Base-by-base conservation (phyloP, 352 stramenopile species). In the Phytophthora cajani region DNA sequence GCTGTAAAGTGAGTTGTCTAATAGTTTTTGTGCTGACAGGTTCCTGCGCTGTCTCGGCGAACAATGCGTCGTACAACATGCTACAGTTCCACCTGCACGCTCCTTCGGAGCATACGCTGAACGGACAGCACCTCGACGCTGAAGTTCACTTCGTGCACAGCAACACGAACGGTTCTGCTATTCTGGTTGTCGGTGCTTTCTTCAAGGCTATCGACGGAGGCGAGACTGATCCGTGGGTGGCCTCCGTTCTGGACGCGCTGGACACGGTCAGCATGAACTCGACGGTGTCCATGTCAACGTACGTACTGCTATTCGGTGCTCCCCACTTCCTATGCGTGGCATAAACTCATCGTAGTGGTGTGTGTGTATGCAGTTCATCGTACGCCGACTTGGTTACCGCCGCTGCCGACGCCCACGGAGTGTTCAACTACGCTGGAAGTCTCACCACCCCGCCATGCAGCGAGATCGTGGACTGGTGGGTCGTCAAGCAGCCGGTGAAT, bases 121-220 rank as follows among this genome's bases (percentile, higher is more conserved):
- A 78, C 23, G 80, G 80, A 14, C 67, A 78, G 16, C 52, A 66
- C 9, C 44, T 75, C 23, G 72, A 81, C 14, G 78, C 64, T 36
- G 76, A 84, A 51, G 64, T 81, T 9, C 80, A 88, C 51, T 85
- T 88, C 53, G 80, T 86, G 50, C 80, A 88, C 67, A 65, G 50
- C 17, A 73, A 69, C 53, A 25, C 44, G 14, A 66, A 80, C 30
- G 58, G 66, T 12, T 57, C 61, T 16, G 71, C 76, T 58, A 50
- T 87, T 19, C 62, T 84, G 0, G 80, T 85, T 30, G 74, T 77
- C 5, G 75, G 75, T 14, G 49, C 85, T 6, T 79, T 79, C 16
- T 58, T 77, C 36, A 54, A 74, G 42, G 60, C 58, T 2, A 54
- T 63, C 1, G 62, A 66, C 10, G 19, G 23, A 6, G 67, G 61